phyloP scores from a whole-genome alignment of 345 rosid genomes.

The Sisymbrium irio region DNA sequence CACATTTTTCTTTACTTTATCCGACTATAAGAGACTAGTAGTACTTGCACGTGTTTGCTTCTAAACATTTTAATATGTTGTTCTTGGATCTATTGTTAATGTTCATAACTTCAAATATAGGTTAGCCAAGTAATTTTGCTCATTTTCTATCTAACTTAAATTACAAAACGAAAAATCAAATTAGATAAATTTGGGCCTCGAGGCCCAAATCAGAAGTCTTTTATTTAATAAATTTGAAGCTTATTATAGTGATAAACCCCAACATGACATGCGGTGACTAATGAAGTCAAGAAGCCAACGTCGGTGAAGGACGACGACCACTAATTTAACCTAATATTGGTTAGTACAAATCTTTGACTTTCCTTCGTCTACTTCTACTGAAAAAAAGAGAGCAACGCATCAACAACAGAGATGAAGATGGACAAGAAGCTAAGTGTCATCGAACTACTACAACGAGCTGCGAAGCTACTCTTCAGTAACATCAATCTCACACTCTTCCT shows the following conservation, averaged over 20 bases:
- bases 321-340: background rate
- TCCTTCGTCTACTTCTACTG: background rate
- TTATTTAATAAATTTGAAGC: background rate
- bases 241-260: background rate
- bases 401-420: background rate
- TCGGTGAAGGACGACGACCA: background rate
- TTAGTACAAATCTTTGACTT: background rate
- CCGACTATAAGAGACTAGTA: background rate
- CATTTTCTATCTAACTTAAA: background rate
- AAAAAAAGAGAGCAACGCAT: background rate
- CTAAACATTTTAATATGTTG: background rate
- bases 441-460: conserved; percentile 29
- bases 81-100: background rate
- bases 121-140: background rate
- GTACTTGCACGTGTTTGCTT: background rate
- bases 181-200: background rate
- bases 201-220: background rate
- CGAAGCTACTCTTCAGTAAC: conserved; percentile 2
- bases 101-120: background rate
- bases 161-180: background rate
- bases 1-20: background rate
- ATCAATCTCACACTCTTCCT: conserved; percentile 19
- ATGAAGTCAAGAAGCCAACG: background rate
- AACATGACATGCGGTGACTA: background rate
- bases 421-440: conserved; percentile 31